Evolutionary conservation across 2,329 filamentous ascomycete species (phyloP).

Genomic region (Clonostachys solani): DNA sequence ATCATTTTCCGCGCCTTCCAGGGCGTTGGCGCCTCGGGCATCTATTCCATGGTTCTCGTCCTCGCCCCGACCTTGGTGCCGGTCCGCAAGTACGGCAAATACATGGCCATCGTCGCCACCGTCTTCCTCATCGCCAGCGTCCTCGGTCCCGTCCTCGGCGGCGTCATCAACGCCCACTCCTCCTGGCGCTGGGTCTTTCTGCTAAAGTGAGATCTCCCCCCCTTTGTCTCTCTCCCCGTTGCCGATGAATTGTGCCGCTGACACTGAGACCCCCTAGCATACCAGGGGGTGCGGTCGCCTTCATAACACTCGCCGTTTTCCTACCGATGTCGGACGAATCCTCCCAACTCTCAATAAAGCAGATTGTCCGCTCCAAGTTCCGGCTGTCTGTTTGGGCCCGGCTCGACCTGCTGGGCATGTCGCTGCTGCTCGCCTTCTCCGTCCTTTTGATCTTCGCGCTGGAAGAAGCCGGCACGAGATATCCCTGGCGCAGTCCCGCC

Average conservation of each 20-base stretch:
- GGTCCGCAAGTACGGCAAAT: constrained; percentile 20
- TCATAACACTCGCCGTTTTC: not conserved
- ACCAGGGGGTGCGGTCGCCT: not conserved
- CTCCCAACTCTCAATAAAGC: not conserved
- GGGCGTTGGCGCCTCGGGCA: constrained; percentile 39
- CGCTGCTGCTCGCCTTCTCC: too few species aligned
- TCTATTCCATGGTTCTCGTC: constrained; percentile 35
- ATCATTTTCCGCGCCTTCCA: constrained; percentile 25
- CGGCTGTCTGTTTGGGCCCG: too few species aligned
- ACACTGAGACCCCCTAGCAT: not conserved
- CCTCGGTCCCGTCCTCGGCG: constrained; percentile 37
- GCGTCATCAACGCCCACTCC: constrained; percentile 29
- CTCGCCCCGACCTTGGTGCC: constrained; percentile 28
- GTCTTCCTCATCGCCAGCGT: constrained; percentile 26
- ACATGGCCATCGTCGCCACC: constrained; percentile 11
- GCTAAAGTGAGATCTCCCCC: constrained; percentile 30
- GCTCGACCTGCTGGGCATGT: too few species aligned
- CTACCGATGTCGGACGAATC: not conserved
- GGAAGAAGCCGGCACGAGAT: too few species aligned
- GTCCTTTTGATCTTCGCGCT: too few species aligned
- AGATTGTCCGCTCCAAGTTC: not conserved
- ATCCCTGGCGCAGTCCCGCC: too few species aligned
- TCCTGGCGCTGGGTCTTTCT: constrained; percentile 38
- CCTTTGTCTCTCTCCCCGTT: not conserved
- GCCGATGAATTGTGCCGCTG: not conserved